phyloP scores from a whole-genome alignment of 805 yeast species.

The Saccharomyces paradoxus region DNA sequence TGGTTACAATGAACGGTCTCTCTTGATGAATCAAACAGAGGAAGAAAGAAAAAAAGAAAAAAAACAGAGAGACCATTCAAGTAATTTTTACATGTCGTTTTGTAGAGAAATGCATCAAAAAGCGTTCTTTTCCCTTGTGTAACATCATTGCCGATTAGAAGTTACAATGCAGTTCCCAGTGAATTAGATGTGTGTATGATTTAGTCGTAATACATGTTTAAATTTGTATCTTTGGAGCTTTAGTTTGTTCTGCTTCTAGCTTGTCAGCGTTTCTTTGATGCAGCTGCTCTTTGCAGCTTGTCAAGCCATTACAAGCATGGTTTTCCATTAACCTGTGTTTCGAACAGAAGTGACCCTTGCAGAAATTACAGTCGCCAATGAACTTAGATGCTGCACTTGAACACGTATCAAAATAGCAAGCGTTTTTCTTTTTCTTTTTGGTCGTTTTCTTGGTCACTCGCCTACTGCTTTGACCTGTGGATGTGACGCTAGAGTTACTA shows the following conservation, averaged over 20 bases:
- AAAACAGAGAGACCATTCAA: not conserved
- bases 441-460: constrained; percentile 17
- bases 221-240: constrained; percentile 45
- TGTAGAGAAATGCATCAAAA: not conserved
- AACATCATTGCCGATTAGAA: not conserved
- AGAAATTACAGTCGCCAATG: constrained; percentile 77
- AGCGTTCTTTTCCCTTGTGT: not conserved
- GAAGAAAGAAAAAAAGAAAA: not conserved
- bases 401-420: constrained; percentile 51
- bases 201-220: constrained; percentile 2
- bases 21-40: not conserved
- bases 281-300: constrained; percentile 70
- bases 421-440: constrained; percentile 32
- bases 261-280: constrained; percentile 81
- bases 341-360: constrained; percentile 79
- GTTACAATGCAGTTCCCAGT: not conserved
- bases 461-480: constrained; percentile 4
- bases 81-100: not conserved
- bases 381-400: constrained; percentile 52
- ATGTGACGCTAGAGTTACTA: constrained; percentile 4
- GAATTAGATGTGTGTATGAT: not conserved
- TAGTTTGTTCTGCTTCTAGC: constrained; percentile 79
- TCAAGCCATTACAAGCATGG: constrained; percentile 71
- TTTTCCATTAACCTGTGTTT: constrained; percentile 81
- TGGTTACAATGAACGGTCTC: not conserved